Percentiles rank a stretch among this genome's conserved stretches.
Conservation (phyloP, 1,284 basidiomycete genomes). For the Cutaneotrichosporon sp. region DNA sequence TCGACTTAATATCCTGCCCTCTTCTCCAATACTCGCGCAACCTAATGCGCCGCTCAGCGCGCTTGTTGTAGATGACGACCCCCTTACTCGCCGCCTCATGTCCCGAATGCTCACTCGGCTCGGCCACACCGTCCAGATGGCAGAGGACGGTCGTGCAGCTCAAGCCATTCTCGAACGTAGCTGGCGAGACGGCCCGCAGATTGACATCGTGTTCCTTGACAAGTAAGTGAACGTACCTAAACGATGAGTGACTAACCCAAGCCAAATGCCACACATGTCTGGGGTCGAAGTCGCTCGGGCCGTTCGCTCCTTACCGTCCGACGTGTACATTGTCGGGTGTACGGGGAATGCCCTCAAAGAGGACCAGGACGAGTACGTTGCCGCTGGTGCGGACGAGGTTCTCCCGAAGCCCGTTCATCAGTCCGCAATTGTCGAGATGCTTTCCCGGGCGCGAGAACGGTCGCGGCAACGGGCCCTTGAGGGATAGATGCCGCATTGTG, state of each 20-base stretch:
- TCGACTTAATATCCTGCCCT: too few relatives aligned
- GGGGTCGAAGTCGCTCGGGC: conserved; percentile 66
- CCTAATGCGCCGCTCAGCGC: conserved; percentile 19
- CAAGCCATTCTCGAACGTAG: conserved; percentile 59
- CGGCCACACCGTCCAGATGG: conserved; percentile 69
- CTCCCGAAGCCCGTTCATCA: conserved; percentile 46
- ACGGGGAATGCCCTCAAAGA: conserved; percentile 61
- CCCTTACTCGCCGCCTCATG: conserved; percentile 75
- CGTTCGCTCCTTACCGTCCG: conserved; percentile 61
- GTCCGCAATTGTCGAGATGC: conserved; percentile 9
- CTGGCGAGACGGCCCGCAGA: not conserved
- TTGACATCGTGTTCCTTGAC: conserved; percentile 14
- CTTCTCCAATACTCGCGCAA: too few relatives aligned
- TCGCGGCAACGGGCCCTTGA: too few relatives aligned
- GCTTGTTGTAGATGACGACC: conserved; percentile 39
- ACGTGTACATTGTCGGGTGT: conserved; percentile 67
- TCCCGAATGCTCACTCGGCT: conserved; percentile 70
- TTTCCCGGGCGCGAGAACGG: too few relatives aligned
- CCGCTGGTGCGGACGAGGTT: conserved; percentile 62
- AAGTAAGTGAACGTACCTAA: too few relatives aligned
- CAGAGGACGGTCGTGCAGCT: conserved; percentile 79
- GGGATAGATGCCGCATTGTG: too few relatives aligned
- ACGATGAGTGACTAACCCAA: conserved; percentile 1
- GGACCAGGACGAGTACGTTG: conserved; percentile 65
- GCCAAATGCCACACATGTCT: conserved; percentile 62